Conservation (phyloP, 2,329 filamentous ascomycete species). For the Fusarium sp. region DNA sequence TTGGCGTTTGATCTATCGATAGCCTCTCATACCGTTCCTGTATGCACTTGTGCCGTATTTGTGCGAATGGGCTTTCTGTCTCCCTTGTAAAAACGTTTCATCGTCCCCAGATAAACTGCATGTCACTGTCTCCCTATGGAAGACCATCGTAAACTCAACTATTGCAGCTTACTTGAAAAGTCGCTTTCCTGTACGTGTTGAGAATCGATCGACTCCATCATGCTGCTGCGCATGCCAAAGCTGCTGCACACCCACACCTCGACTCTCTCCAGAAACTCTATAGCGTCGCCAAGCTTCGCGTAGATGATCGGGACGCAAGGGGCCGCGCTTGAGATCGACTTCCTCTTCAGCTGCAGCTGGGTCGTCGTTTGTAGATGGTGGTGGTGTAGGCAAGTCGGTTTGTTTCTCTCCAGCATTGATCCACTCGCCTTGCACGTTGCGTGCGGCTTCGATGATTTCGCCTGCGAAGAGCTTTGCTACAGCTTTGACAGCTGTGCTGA, state of each 20-base stretch:
- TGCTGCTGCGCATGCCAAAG: slow-evolving; percentile 72
- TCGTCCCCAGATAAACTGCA: not conserved
- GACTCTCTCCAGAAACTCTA: slow-evolving; percentile 71
- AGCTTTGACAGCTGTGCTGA: slow-evolving; percentile 80
- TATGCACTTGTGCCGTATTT: not conserved
- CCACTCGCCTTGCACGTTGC: slow-evolving; percentile 79
- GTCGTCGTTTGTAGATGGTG: slow-evolving; percentile 51
- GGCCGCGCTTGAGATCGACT: slow-evolving; percentile 59
- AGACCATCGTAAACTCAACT: not conserved
- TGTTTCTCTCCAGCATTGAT: slow-evolving; percentile 70
- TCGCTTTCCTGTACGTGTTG: slow-evolving; percentile 63
- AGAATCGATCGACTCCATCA: slow-evolving; percentile 71
- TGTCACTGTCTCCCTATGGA: not conserved
- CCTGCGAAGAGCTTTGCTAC: slow-evolving; percentile 83
- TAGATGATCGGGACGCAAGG: slow-evolving; percentile 79
- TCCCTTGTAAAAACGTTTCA: not conserved
- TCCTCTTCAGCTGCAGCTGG: slow-evolving; percentile 48
- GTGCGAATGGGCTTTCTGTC: not conserved
- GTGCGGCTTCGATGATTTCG: slow-evolving; percentile 78
- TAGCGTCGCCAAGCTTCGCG: slow-evolving; percentile 79
- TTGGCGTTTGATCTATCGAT: slow-evolving; percentile 3
- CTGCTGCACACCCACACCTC: slow-evolving; percentile 70
- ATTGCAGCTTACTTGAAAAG: slow-evolving; percentile 62
- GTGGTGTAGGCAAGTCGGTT: slow-evolving; percentile 62
- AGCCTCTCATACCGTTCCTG: not conserved